Evolutionary conservation across 1,139 yeast species (phyloP).

Genomic region (Candida sp.): DNA sequence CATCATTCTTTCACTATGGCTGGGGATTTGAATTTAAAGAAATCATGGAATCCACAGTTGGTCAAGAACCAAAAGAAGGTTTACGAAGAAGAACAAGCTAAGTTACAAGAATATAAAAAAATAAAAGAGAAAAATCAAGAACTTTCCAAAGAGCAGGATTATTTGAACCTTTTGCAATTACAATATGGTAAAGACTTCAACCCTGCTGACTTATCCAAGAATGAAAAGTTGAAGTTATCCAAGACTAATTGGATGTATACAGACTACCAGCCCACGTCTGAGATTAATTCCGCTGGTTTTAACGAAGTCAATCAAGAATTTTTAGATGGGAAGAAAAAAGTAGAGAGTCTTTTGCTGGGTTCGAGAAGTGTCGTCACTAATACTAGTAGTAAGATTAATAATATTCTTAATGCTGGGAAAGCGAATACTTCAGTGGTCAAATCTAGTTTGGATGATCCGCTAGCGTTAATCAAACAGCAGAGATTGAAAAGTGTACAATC

Average conservation of each 20-base stretch:
- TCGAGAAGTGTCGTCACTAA: constrained; percentile 11
- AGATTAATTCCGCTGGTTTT: constrained; percentile 25
- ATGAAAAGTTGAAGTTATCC: constrained; percentile 42
- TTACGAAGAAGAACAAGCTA: constrained; percentile 80
- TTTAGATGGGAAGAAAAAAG: constrained; percentile 30
- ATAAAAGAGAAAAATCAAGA: constrained; percentile 66
- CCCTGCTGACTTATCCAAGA: constrained; percentile 23
- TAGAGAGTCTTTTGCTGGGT: constrained; percentile 28
- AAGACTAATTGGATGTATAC: constrained; percentile 89
- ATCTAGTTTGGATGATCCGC: constrained; percentile 49
- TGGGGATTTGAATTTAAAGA: constrained; percentile 83
- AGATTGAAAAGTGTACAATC: constrained; percentile 19
- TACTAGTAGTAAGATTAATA: constrained; percentile 9
- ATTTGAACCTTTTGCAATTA: constrained; percentile 52
- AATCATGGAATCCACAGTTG: constrained; percentile 95
- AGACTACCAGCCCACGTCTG: constrained; percentile 19
- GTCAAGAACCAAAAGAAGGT: constrained; percentile 83
- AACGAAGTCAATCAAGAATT: constrained; percentile 33
- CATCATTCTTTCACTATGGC: constrained; percentile 41
- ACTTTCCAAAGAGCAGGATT: constrained; percentile 60
- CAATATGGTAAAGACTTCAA: constrained; percentile 41
- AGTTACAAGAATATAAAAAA: constrained; percentile 65
- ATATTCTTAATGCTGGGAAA: constrained; percentile 13
- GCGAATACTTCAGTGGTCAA: constrained; percentile 6
- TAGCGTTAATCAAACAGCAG: constrained; percentile 44